These are phyloP conservation scores for Oryza australiensis DNA, from an alignment of 176 grass and related monocot genomes.

Conservation along the genomic window DNA sequence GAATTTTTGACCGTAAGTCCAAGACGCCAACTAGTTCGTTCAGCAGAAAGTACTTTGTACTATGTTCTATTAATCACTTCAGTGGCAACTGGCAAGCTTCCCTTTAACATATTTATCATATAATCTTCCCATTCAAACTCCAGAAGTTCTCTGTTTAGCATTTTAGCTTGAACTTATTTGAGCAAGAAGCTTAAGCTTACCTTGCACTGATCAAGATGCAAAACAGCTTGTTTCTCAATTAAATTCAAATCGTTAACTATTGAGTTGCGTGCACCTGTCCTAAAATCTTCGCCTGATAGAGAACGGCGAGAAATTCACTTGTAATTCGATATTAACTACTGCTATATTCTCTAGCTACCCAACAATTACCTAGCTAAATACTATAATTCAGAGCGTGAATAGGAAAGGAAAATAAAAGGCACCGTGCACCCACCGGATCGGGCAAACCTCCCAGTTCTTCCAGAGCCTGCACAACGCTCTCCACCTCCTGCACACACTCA, in stretches of 20 bases:
- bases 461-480: slow-evolving; percentile 62
- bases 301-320: neutral
- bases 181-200: neutral
- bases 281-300: neutral
- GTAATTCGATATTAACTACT: neutral
- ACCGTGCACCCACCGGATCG: slow-evolving; percentile 60
- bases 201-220: neutral
- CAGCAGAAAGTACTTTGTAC: neutral
- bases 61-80: neutral
- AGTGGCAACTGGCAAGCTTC: neutral
- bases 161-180: neutral
- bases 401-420: neutral
- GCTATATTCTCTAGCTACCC: neutral
- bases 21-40: neutral
- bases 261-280: neutral
- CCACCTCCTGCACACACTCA: slow-evolving; percentile 54
- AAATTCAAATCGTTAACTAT: neutral
- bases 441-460: slow-evolving; percentile 63
- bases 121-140: neutral
- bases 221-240: neutral
- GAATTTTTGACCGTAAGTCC: neutral
- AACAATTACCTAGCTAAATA: neutral
- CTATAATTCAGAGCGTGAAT: neutral
- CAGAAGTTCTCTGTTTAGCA: neutral
- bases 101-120: neutral